Base-by-base conservation (phyloP, 345 rosid species). In the Eucalyptus coolabah region DNA sequence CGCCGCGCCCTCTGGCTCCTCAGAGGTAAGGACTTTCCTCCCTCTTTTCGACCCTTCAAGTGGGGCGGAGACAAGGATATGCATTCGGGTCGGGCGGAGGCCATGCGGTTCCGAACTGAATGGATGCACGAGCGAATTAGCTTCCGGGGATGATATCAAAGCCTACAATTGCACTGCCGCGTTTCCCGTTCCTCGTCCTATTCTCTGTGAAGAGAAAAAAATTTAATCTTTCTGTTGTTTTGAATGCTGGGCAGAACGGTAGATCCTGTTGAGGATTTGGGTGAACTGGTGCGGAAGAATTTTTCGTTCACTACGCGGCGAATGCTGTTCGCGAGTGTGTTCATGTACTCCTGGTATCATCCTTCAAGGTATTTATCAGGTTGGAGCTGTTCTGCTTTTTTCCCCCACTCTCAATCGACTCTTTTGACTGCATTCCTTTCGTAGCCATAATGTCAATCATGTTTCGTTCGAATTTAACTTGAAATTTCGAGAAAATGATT, bases 281-380 rank as follows among this genome's bases (percentile, higher is more conserved):
- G 67, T 86, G 95, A 94, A 87, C 90, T 90, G 49, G 89, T 93
- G 65, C 89, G 91, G 54, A 92, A 90, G 90, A 91, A 88, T 45
- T 88, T 90, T 63, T 92, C 93, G 49, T 90, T 90, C n/a, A 51
- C 95, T 3, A 92, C 94, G 44, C 93, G 99, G 91, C 87, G 97
- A 81, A 83, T 88, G 91, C 86, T 97, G 87, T 90, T 97, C 37
- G 91, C 98, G 54, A 95, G 97, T 92, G 49, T 94, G 37, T 88
- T 93, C 93, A 49, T 96, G 94, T 92, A 90, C 89, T 88, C 95
- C 81, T 92, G 94, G 90, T 93, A 87, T 94, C 88, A 92, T 88
- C 98, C 98, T 95, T 94, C 98, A 94, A 96, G 99, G 99, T 97
- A 98, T 93, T 94, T 94, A 92, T 93, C 98, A 98, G 99, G 99